A percentile compares a stretch with the other conserved stretches of the same genome.
Conservation (phyloP, 768 basidiomycete species). For the Phlebiopsis gigantea region DNA sequence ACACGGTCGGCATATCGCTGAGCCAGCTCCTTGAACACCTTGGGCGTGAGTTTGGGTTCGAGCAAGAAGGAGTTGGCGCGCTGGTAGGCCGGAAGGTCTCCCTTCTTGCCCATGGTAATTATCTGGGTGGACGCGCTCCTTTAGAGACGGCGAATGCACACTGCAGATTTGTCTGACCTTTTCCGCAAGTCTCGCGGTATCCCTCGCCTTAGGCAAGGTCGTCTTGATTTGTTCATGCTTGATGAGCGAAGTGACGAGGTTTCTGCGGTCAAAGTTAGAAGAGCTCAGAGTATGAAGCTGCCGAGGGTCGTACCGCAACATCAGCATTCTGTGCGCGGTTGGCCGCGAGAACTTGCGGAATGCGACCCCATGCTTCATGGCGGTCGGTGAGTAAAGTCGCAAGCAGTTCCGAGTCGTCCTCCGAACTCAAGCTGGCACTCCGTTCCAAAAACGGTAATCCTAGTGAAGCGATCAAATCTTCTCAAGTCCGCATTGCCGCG, state of each 20-base stretch:
- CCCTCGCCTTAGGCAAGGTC: conserved; percentile 91
- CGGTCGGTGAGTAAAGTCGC: conserved; percentile 6
- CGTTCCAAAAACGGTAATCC: neutral
- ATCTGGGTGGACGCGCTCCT: conserved; percentile 41
- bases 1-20: conserved; percentile 74
- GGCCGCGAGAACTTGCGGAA: conserved; percentile 91
- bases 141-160: neutral
- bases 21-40: conserved; percentile 77
- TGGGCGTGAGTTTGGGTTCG: conserved; percentile 64
- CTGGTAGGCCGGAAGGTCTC: conserved; percentile 60
- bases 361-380: conserved; percentile 92
- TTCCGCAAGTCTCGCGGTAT: conserved; percentile 86
- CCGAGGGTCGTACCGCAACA: conserved; percentile 65
- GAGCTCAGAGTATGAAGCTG: conserved; percentile 1
- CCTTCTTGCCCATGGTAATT: conserved; percentile 89
- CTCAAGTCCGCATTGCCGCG: neutral
- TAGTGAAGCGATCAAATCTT: neutral
- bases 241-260: conserved; percentile 89
- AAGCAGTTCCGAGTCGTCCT: neutral
- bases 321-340: conserved; percentile 86
- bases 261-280: conserved; percentile 40
- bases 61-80: conserved; percentile 79
- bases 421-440: neutral
- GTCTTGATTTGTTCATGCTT: conserved; percentile 96
- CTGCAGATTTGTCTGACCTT: conserved; percentile 55